These are phyloP conservation scores for Paecilomyces fulvus DNA, from an alignment of 2,329 filamentous ascomycete species.

Conservation along the genomic window DNA sequence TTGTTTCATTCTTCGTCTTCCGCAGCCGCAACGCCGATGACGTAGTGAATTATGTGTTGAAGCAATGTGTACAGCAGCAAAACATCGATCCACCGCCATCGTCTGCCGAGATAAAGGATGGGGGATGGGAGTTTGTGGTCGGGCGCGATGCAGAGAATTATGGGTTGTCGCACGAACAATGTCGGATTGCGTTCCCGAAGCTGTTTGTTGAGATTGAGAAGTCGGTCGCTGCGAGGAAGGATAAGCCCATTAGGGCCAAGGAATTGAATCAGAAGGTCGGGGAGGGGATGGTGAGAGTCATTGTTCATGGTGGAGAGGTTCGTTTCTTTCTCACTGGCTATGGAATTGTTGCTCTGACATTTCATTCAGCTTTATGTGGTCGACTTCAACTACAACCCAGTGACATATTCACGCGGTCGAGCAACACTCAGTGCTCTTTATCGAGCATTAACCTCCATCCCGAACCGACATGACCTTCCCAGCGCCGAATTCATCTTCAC, in stretches of 20 bases:
- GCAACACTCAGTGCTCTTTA: conserved; percentile 42
- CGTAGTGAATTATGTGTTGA: conserved; percentile 14
- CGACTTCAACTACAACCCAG: conserved; percentile 24
- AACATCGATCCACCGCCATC: not conserved
- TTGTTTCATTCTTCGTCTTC: conserved; percentile 20
- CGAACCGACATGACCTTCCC: conserved; percentile 32
- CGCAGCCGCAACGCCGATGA: conserved; percentile 8
- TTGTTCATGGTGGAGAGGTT: conserved; percentile 29
- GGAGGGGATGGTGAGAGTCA: conserved; percentile 29
- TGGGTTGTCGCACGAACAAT: conserved; percentile 27
- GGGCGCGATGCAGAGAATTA: conserved; percentile 28
- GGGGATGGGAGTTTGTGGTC: conserved; percentile 24
- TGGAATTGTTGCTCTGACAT: not conserved
- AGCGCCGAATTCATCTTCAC: conserved; percentile 44
- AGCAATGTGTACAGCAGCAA: conserved; percentile 3
- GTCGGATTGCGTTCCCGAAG: conserved; percentile 33
- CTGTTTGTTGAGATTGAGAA: conserved; percentile 30
- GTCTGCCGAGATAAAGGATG: not conserved
- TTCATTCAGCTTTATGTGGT: conserved; percentile 26
- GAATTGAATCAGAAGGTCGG: conserved; percentile 26
- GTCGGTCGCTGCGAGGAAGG: conserved; percentile 15
- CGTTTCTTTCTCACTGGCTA: conserved; percentile 3
- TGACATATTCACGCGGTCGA: conserved; percentile 28
- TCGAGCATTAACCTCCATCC: conserved; percentile 37
- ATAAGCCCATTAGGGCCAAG: conserved; percentile 20